Evolutionary conservation across 2,329 filamentous ascomycete species (phyloP).

Genomic region (Malbranchea cinnamomea): DNA sequence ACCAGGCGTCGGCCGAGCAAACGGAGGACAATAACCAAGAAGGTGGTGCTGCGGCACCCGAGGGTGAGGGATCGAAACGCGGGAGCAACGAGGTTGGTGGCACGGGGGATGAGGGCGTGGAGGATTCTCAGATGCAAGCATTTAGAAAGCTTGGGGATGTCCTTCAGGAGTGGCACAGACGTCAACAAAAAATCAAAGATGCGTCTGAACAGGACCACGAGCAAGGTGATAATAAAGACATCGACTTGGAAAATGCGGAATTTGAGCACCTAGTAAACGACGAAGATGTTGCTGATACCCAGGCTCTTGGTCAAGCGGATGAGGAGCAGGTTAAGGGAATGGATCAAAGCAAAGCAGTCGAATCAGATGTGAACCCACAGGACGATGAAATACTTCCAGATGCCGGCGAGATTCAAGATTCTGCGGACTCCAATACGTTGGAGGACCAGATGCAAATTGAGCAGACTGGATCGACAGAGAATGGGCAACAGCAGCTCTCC

Average conservation of each 20-base stretch:
- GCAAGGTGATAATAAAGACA: slow-evolving; percentile 40
- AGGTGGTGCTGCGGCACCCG: slow-evolving; percentile 25
- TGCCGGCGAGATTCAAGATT: slow-evolving; percentile 24
- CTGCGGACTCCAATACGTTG: slow-evolving; percentile 31
- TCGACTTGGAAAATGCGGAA: slow-evolving; percentile 65
- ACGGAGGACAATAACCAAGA: slow-evolving; percentile 31
- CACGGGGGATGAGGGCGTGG: slow-evolving; percentile 19
- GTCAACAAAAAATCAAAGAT: slow-evolving; percentile 66
- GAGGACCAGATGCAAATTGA: slow-evolving; percentile 30
- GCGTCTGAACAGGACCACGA: slow-evolving; percentile 39
- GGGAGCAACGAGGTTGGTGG: slow-evolving; percentile 18
- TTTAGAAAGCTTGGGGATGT: slow-evolving; percentile 93
- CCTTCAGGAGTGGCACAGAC: slow-evolving; percentile 81
- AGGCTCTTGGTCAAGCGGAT: slow-evolving; percentile 76
- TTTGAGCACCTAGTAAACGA: slow-evolving; percentile 89
- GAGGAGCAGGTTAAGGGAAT: slow-evolving; percentile 77
- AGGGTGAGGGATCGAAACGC: slow-evolving; percentile 18
- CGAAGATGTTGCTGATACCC: slow-evolving; percentile 65
- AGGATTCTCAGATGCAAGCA: slow-evolving; percentile 44
- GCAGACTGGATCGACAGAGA: slow-evolving; percentile 12
- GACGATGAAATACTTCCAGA: slow-evolving; percentile 45
- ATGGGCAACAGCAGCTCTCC: slow-evolving; percentile 26
- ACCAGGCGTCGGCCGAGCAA: slow-evolving; percentile 30
- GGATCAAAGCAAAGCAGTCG: slow-evolving; percentile 78
- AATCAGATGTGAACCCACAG: slow-evolving; percentile 44